Conservation (phyloP, 2,329 filamentous ascomycete species). For the Drechslera avenae region DNA sequence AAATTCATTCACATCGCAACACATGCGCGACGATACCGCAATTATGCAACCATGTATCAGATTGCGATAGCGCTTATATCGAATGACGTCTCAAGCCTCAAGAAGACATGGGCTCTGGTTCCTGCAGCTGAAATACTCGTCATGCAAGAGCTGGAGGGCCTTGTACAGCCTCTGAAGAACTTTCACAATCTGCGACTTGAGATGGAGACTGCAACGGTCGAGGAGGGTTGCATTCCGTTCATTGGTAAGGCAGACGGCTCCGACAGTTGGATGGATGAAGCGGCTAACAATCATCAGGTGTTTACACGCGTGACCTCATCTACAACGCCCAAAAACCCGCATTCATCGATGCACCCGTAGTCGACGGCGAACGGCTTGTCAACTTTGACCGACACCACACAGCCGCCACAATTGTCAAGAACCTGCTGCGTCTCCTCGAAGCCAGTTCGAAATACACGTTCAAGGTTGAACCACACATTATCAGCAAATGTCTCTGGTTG, state of each 20-base stretch:
- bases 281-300: constrained; percentile 47
- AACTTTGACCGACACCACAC: constrained; percentile 84
- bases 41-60: constrained; percentile 84
- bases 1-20: constrained; percentile 82
- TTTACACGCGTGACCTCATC: constrained; percentile 82
- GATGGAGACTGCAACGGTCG: constrained; percentile 72
- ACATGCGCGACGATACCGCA: constrained; percentile 75
- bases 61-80: constrained; percentile 77
- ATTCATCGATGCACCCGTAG: constrained; percentile 70
- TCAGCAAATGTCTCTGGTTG: constrained; percentile 85
- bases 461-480: constrained; percentile 74
- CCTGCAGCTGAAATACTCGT: constrained; percentile 68
- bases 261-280: neutral
- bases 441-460: constrained; percentile 77
- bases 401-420: constrained; percentile 78
- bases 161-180: constrained; percentile 78
- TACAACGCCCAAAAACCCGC: constrained; percentile 81
- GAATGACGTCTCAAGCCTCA: constrained; percentile 70
- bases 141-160: constrained; percentile 69
- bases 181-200: constrained; percentile 77
- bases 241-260: constrained; percentile 62
- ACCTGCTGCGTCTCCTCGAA: constrained; percentile 76
- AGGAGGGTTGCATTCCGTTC: constrained; percentile 80
- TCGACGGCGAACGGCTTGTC: constrained; percentile 66
- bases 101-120: constrained; percentile 73